A percentile compares a stretch with the other conserved stretches of the same genome.
These are phyloP conservation scores for Cryomyces minteri DNA, from an alignment of 495 filamentous ascomycete species.

Conservation along the genomic window DNA sequence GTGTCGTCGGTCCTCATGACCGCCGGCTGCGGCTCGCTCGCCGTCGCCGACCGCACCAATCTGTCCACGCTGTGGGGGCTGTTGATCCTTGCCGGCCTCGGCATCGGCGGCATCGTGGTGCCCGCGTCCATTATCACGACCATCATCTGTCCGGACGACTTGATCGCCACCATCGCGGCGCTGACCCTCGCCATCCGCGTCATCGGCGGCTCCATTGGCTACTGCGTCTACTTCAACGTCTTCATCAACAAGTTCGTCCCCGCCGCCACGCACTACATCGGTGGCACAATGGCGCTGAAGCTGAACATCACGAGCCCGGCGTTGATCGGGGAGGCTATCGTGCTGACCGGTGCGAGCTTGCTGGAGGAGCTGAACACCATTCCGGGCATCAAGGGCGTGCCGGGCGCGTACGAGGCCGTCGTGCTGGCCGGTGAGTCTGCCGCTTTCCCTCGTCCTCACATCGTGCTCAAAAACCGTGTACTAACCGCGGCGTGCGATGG, in stretches of 20 bases:
- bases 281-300: slow-evolving; percentile 29
- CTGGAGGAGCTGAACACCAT: slow-evolving; percentile 31
- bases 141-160: slow-evolving; percentile 53
- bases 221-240: slow-evolving; percentile 14
- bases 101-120: slow-evolving; percentile 57
- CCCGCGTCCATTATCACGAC: slow-evolving; percentile 53
- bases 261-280: slow-evolving; percentile 29
- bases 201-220: slow-evolving; percentile 15
- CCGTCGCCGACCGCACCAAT: slow-evolving; percentile 37
- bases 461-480: no score
- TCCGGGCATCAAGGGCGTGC: slow-evolving; percentile 36
- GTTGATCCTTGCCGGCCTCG: slow-evolving; percentile 43
- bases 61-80: slow-evolving; percentile 41
- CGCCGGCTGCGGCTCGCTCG: slow-evolving; percentile 44
- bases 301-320: slow-evolving; percentile 32
- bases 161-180: slow-evolving; percentile 57
- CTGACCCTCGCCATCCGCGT: slow-evolving; percentile 23
- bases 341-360: slow-evolving; percentile 36
- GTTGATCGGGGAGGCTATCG: slow-evolving; percentile 28
- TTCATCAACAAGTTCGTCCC: slow-evolving; percentile 13
- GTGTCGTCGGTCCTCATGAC: slow-evolving; percentile 48
- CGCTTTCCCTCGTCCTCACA: no score
- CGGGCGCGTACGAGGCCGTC: slow-evolving; percentile 34
- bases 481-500: no score
- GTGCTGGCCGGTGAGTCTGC: slow-evolving; percentile 30